Evolutionary conservation across 2,329 filamentous ascomycete genomes (phyloP), one percentile per base, ranked within the genome.

Genomic region (Torrubiella hemipterigena): DNA sequence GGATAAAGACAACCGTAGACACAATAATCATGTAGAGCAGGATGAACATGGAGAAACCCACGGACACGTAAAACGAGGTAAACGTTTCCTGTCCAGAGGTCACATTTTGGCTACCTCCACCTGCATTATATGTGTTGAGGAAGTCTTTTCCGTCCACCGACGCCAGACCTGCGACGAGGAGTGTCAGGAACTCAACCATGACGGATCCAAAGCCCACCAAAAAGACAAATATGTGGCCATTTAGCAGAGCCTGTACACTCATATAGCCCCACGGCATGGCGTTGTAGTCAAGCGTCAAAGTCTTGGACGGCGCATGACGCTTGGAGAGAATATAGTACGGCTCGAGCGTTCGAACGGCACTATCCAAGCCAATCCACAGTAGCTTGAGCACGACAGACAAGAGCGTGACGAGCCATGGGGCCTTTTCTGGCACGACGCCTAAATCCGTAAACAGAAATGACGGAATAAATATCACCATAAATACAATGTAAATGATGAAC

Each of bases 261-360:
- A 81, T 65, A 50, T 68, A 75, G 4, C 72, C 72, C 32, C 81
- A 81, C 5, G 80, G 76, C 43, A 81, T 69, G 17, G 76, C 76
- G 1, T 77, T 80, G 50, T 85, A 84, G 51, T 85, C 80, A 8
- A 84, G 66, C 0, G 73, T 77, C 6, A 85, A 64, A 3, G 73
- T 77, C 40, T 65, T 70, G 6, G 77, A 61, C 1, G 74, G 69
- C 4, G 79, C 78, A 40, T 79, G 70, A 4, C 80, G 68, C 31
- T 63, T 62, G 11, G 72, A 77, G 3, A 85, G 67, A 36, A 81
- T 70, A 47, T 77, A 81, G 46, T 80, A 85, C 3, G 80, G 80
- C 50, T 84, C 77, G 51, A 83, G 72, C 65, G 83, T 77, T 25
- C 79, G 74, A 28, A 83, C 65, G 17, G 75, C 69, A 34, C 70